These are phyloP conservation scores for Marsdenia floribunda DNA, from an alignment of 257 asterid genomes.

Conservation along the genomic window DNA sequence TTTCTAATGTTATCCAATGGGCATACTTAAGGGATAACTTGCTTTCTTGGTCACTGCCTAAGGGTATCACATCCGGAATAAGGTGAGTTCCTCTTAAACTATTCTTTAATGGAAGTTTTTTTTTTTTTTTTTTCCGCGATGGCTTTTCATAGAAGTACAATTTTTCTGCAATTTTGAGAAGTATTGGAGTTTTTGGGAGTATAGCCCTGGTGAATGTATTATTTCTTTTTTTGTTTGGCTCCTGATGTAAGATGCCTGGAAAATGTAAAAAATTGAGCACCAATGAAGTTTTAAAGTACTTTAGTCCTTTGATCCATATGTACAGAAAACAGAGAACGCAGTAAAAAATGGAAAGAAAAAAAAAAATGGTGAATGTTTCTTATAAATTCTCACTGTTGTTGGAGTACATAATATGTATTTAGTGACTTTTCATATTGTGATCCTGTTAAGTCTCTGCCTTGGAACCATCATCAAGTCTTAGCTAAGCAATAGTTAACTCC, in stretches of 20 bases:
- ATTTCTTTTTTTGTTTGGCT: too few species aligned
- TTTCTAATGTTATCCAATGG: not conserved
- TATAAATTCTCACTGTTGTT: not conserved
- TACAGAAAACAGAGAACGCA: not conserved
- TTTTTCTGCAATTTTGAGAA: not conserved
- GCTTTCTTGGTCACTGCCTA: not conserved
- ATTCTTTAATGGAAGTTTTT: not conserved
- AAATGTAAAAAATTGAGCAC: not conserved
- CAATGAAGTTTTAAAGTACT: not conserved
- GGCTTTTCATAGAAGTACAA: not conserved
- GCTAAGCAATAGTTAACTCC: not conserved
- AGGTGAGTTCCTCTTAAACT: not conserved
- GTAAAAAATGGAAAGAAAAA: not conserved
- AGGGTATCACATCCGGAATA: not conserved
- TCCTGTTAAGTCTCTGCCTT: not conserved
- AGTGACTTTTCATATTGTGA: not conserved
- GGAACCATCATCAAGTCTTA: not conserved
- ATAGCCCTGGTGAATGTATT: not conserved
- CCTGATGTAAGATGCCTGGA: not conserved
- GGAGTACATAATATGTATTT: not conserved
- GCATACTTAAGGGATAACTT: not conserved
- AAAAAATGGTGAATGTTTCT: not conserved
- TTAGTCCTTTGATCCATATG: not conserved
- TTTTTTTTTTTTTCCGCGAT: too few species aligned
- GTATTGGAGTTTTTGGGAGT: not conserved